These are phyloP conservation scores for Colletotrichum caudatum DNA, from an alignment of 2,329 filamentous ascomycete species.

Conservation along the genomic window DNA sequence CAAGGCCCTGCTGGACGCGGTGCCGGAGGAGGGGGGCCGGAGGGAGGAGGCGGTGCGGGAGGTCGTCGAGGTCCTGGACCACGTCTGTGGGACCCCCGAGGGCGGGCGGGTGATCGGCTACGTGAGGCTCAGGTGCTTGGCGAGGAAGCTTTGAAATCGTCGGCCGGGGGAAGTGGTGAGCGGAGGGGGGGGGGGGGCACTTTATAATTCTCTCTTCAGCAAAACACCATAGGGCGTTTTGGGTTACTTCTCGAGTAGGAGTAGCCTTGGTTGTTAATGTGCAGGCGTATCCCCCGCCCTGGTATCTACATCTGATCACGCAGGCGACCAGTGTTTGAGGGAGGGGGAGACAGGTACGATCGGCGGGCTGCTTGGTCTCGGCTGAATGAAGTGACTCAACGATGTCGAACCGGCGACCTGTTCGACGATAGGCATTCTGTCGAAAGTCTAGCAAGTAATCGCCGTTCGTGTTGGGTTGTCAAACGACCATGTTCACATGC, in stretches of 20 bases:
- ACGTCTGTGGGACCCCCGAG: slow-evolving; percentile 66
- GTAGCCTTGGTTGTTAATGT: background rate
- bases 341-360: background rate
- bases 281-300: background rate
- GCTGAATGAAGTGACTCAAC: background rate
- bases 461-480: background rate
- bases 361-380: background rate
- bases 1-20: slow-evolving; percentile 66
- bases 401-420: background rate
- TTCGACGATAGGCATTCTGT: background rate
- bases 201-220: background rate
- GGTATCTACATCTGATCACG: background rate
- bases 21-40: slow-evolving; percentile 59
- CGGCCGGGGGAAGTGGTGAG: too few species aligned
- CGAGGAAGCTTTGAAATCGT: slow-evolving; percentile 51
- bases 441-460: background rate
- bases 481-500: too few species aligned
- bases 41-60: slow-evolving; percentile 65
- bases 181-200: background rate
- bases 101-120: slow-evolving; percentile 68
- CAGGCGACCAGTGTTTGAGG: background rate
- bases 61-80: slow-evolving; percentile 65
- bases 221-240: background rate
- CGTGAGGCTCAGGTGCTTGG: slow-evolving; percentile 65
- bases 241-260: background rate